phyloP scores from a whole-genome alignment of 2,329 filamentous ascomycete species.

The Trichoderma koningii region DNA sequence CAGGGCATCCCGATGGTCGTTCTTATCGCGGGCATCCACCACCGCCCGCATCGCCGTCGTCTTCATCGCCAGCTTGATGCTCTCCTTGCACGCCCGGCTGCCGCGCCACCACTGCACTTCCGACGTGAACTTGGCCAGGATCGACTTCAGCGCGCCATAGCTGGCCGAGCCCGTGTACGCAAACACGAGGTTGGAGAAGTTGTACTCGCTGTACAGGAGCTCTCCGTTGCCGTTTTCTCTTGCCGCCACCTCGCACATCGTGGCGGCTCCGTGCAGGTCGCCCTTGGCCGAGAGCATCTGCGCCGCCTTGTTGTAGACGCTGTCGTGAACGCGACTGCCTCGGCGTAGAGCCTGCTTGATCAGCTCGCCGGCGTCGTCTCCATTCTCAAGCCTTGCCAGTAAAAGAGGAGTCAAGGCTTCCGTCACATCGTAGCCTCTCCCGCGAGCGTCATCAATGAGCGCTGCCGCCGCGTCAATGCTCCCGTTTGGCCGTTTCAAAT shows the following conservation, averaged over 20 bases:
- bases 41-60: constrained; percentile 36
- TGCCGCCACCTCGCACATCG: constrained; percentile 43
- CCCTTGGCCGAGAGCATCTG: constrained; percentile 38
- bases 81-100: constrained; percentile 42
- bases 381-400: constrained; percentile 41
- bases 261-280: constrained; percentile 36
- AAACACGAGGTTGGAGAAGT: constrained; percentile 44
- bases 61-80: constrained; percentile 45
- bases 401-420: constrained; percentile 45
- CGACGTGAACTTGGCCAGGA: constrained; percentile 39
- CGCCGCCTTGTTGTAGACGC: constrained; percentile 42
- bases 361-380: constrained; percentile 35
- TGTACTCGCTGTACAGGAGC: constrained; percentile 42
- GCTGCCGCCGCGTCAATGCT: constrained; percentile 40
- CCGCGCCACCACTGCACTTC: constrained; percentile 43
- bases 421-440: constrained; percentile 47
- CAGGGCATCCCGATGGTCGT: constrained; percentile 34
- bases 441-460: constrained; percentile 46
- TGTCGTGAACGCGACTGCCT: constrained; percentile 40
- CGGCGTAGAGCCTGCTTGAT: constrained; percentile 37
- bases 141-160: constrained; percentile 38
- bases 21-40: constrained; percentile 22
- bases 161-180: constrained; percentile 39
- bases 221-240: constrained; percentile 42
- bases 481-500: constrained; percentile 39